Conservation (phyloP, 2,329 filamentous ascomycete genomes). For the Fusarium sacchari region DNA sequence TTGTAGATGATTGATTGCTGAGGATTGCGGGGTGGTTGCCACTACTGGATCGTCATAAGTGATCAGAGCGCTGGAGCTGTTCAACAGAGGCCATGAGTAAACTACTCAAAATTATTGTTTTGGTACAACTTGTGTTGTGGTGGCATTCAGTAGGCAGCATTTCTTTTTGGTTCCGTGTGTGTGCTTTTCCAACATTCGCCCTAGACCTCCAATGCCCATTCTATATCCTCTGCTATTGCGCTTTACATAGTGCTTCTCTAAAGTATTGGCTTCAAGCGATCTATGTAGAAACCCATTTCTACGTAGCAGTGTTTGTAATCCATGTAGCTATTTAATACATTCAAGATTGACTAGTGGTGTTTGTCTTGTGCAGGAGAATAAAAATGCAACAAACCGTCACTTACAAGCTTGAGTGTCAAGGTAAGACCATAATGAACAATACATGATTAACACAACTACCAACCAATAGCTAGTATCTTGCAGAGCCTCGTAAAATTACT, state of each 20-base stretch:
- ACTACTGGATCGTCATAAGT: background rate
- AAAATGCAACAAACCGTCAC: too few relatives aligned
- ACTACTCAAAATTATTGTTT: background rate
- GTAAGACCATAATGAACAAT: background rate
- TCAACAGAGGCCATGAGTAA: background rate
- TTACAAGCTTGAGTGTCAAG: background rate
- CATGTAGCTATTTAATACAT: accelerated
- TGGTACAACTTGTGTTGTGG: background rate
- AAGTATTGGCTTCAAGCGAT: too few relatives aligned
- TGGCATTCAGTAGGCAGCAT: background rate
- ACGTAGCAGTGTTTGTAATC: accelerated
- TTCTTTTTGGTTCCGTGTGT: background rate
- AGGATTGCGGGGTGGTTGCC: constrained; percentile 1
- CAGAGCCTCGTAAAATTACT: background rate
- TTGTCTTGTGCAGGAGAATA: too few relatives aligned
- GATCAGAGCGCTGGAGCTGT: background rate
- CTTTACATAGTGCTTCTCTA: accelerated
- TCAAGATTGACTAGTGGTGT: background rate
- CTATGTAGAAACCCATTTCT: accelerated
- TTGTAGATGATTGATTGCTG: background rate
- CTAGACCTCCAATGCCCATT: background rate
- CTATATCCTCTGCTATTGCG: background rate
- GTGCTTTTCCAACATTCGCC: background rate
- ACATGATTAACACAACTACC: background rate
- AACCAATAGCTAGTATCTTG: background rate